Evolutionary conservation across 139 green algal genomes (phyloP), one percentile per base, ranked within the genome.

Genomic region (Micractinium conductrix): DNA sequence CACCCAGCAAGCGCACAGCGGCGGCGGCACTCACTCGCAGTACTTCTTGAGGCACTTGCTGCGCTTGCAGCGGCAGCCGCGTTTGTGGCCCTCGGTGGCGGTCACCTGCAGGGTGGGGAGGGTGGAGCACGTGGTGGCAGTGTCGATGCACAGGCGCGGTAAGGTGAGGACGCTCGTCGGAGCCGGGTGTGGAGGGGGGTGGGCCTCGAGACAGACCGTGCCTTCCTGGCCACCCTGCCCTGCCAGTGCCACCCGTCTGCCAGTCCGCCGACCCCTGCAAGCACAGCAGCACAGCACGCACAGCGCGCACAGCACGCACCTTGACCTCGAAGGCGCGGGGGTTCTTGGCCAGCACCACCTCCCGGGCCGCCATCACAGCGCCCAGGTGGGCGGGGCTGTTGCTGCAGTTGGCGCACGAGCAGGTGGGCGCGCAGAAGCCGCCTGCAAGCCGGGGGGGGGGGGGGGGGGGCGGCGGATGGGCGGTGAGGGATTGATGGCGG

Each of bases 1-100:
- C n/a, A n/a, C n/a, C n/a, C n/a, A n/a, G n/a, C n/a, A n/a, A n/a
- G n/a, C n/a, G n/a, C n/a, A n/a, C n/a, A n/a, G n/a, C n/a, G n/a
- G n/a, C n/a, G n/a, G n/a, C n/a, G n/a, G n/a, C n/a, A n/a, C n/a
- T n/a, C n/a, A 95, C 88, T 93, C 92, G 84, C 92, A 95, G 83
- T 95, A 95, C 84, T 94, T 95, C 75, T 95, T 94, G 26, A 93
- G 83, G 85, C 90, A 95, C 71, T 85, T 88, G 80, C 44, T 79
- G 45, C 87, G 72, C 58, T 81, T 88, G 84, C 95, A 98, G 85
- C 95, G 89, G 88, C 95, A 98, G 67, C 95, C 95, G 12, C 91
- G 93, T 78, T 93, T 90, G 90, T 98, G 95, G 24, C 79, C 85
- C 21, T 89, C 73, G 40, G 28, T 22, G 26, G 70, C 70, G 40